Base-by-base conservation (phyloP, 2,329 filamentous ascomycete species). In the Trichoderma sp. region DNA sequence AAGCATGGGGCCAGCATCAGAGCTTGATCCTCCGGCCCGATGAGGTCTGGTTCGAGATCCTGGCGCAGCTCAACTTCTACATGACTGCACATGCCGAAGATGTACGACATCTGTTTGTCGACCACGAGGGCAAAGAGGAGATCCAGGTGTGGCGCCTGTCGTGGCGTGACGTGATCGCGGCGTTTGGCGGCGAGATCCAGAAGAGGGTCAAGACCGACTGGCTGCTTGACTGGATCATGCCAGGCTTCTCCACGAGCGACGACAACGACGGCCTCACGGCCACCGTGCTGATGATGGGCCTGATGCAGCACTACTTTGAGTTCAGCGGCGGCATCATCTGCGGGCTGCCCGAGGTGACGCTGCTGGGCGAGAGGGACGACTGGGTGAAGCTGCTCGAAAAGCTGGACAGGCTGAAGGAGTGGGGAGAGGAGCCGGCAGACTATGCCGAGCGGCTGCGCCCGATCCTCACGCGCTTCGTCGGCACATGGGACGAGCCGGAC, bases 41-140 rank as follows among this genome's bases (percentile, higher is more conserved):
- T 44, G 83, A 85, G 60, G 73, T 86, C 34, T 86, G 83, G 83
- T 80, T 85, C 67, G 78, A 83, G 57, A 81, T 85, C 60, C 74
- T 86, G 4, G 75, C 76, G 0, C 83, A 85, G 71, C 73, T 85
- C 55, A 81, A 80, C 69, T 78, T 81, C 61, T 85, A 80, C 71
- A 79, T 85, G 74, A 77, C 79, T 34, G 73, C 72, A 0, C 76
- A 85, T 67, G 77, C 80, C 6, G 81, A 85, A 57, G 74, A 79
- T 6, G 59, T 84, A 0, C 74, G 81, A 2, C 69, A 74, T 5
- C 62, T 79, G 15, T 85, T 85, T 67, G 82, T 85, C 7, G 68
- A 76, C 7, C 80, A 82, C 61, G 63, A 76, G 12, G 81, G 77
- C 0, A 74, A 79, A 65, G 72, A 81, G 64, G 74, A 79, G 26